A percentile compares a stretch with the other conserved stretches of the same genome.
phyloP scores from a whole-genome alignment of 176 grass and related monocot genomes.

The Juncus effusus region DNA sequence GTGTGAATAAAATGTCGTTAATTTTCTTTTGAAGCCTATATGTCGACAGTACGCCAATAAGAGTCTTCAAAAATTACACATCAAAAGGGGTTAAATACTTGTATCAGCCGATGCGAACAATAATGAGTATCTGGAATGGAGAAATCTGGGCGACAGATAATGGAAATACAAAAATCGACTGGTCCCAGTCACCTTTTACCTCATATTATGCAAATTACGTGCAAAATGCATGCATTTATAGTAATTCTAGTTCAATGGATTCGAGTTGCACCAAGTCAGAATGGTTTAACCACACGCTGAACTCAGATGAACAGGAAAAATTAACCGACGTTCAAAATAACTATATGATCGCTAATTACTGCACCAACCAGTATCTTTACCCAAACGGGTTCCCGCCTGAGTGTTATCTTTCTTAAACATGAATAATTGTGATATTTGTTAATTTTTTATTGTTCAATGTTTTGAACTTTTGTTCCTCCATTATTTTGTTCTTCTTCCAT shows the following conservation, averaged over 20 bases:
- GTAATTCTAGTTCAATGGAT: neutral
- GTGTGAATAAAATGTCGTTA: too few species aligned
- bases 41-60: slow-evolving; percentile 26
- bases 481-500: neutral
- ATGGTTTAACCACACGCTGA: slow-evolving; percentile 15
- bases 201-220: slow-evolving; percentile 10
- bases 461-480: neutral
- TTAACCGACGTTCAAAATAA: slow-evolving; percentile 11
- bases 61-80: slow-evolving; percentile 34
- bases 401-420: slow-evolving; percentile 2
- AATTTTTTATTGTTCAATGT: neutral
- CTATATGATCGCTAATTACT: slow-evolving; percentile 24
- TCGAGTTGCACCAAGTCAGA: neutral
- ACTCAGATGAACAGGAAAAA: slow-evolving; percentile 3
- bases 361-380: slow-evolving; percentile 5
- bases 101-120: slow-evolving; percentile 24
- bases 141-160: slow-evolving; percentile 32
- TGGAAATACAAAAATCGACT: slow-evolving; percentile 31
- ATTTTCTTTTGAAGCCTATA: neutral
- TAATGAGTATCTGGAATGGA: slow-evolving; percentile 36
- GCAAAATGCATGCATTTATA: neutral
- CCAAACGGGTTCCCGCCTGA: slow-evolving; percentile 15
- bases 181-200: slow-evolving; percentile 21
- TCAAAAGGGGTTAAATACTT: slow-evolving; percentile 13
- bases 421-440: neutral